Base-by-base conservation (phyloP, 164 flowering plant genomes). In the Hamamelis virginiana region DNA sequence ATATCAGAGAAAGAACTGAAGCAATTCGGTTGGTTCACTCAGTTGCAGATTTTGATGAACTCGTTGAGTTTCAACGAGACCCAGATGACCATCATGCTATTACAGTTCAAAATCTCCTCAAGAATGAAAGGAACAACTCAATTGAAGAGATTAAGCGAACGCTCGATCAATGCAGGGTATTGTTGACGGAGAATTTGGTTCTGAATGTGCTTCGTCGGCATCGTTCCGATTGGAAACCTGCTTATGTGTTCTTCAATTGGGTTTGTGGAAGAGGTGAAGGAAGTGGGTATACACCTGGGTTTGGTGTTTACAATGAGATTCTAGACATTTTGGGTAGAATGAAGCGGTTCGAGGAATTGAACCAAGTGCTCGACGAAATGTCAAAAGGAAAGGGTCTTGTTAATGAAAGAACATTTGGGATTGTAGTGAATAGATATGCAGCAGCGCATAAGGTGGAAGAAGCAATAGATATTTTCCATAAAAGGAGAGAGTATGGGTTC, bases 291-390 rank as follows among this genome's bases (percentile, higher is more conserved):
- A 51, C 74, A 10, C 82, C 87, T 19, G 85, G 83, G 6, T 60
- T 83, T 8, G 56, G 61, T 21, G 78, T 66, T 68, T 85, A 76
- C 69, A 92, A 91, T 75, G 90, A 81, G 73, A 85, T 87, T 69
- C 77, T 95, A 5, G 94, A 88, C 55, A 80, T 89, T 74, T 81
- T 95, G 11, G 98, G 98, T 50, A 83, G 77, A 74, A 80, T 76
- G 81, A 80, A 70, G 73, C 76, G 88, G 3, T 91, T 95, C 52
- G 80, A 80, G 9, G 83, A 86, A 64, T 51, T 84, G 61, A 44
- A 4, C 58, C 78, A 87, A 66, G 83, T 95, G 89, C 81, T 95
- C 76, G 96, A 90, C 63, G 85, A 87, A 85, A 89, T 95, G 94
- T 83, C 85, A 1, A 64, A 75, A 67, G 83, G 85, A 78, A 66